Evolutionary conservation across 495 filamentous ascomycete species (phyloP).

Genomic region (Hyaloscypha finlandica): DNA sequence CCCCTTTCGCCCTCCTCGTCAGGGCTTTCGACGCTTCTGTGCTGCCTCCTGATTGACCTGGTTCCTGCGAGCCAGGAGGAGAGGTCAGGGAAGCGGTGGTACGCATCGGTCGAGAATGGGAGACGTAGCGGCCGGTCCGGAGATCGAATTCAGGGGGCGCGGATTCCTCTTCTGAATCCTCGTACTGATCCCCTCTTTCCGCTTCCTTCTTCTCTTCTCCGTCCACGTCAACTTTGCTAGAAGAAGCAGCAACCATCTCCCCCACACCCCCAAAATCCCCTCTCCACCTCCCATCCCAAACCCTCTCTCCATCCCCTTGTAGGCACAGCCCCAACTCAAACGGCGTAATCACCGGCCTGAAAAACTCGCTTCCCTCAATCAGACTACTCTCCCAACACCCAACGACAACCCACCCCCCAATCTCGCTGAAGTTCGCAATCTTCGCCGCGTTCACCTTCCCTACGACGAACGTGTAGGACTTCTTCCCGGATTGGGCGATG

Average conservation of each 20-base stretch:
- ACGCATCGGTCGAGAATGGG: conserved; percentile 76
- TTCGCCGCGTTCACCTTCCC: conserved; percentile 96
- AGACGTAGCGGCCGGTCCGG: conserved; percentile 83
- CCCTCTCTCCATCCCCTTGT: conserved; percentile 64
- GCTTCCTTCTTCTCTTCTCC: conserved; percentile 28
- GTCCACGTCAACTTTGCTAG: conserved; percentile 8
- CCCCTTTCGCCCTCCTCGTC: conserved; percentile 62
- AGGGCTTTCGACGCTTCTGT: conserved; percentile 44
- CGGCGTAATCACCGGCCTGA: conserved; percentile 83
- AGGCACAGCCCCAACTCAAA: conserved; percentile 84
- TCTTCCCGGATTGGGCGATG: conserved; percentile 80
- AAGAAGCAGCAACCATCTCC: conserved; percentile 35
- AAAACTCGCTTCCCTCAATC: conserved; percentile 66
- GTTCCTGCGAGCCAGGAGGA: conserved; percentile 16
- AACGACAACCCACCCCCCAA: conserved; percentile 95
- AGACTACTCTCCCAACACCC: conserved; percentile 97
- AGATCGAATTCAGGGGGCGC: conserved; percentile 91
- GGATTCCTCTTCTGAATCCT: conserved; percentile 54
- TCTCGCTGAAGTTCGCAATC: conserved; percentile 91
- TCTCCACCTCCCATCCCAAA: conserved; percentile 78
- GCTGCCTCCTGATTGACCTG: background rate
- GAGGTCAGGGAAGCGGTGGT: background rate
- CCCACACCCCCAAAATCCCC: conserved; percentile 65
- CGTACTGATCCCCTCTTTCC: conserved; percentile 4
- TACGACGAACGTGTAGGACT: conserved; percentile 93